Percentiles rank a stretch among this genome's conserved stretches.
Evolutionary conservation across 2,329 filamentous ascomycete species (phyloP).

Genomic region (Calonectria honghensis): DNA sequence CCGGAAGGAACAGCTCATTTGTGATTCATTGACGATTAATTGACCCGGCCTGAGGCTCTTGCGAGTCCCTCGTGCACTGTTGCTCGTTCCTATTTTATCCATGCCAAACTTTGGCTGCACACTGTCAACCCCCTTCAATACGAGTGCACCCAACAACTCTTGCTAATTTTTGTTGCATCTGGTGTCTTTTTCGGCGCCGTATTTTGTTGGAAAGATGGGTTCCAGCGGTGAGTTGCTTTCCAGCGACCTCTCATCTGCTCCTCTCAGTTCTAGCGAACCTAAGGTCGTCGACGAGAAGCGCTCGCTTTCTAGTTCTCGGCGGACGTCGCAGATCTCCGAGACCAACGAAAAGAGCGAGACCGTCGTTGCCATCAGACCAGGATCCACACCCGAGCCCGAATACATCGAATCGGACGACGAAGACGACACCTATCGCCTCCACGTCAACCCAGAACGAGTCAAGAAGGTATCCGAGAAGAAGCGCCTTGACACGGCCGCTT

Average conservation of each 20-base stretch:
- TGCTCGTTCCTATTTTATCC: not conserved
- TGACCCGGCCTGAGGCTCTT: not conserved
- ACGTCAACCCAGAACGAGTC: slow-evolving; percentile 56
- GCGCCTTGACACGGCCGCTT: slow-evolving; percentile 69
- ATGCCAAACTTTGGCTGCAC: not conserved
- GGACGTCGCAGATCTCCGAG: not conserved
- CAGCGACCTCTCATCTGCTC: not conserved
- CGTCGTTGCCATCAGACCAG: not conserved
- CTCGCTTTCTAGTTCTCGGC: not conserved
- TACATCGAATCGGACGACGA: slow-evolving; percentile 49
- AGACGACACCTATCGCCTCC: slow-evolving; percentile 55
- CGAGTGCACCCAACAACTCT: not conserved
- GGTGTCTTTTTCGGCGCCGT: not conserved
- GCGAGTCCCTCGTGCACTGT: not conserved
- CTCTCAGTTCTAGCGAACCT: not conserved
- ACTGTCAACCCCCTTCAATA: not conserved
- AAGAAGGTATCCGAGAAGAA: slow-evolving; percentile 68
- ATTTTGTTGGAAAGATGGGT: not conserved
- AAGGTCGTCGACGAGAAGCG: not conserved
- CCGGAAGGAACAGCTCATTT: not conserved
- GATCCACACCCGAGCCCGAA: slow-evolving; percentile 35
- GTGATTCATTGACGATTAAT: not conserved
- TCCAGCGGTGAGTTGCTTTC: not conserved
- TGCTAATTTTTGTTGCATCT: not conserved
- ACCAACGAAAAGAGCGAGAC: not conserved